These are phyloP conservation scores for Aspergillus japonicus DNA, from an alignment of 2,329 filamentous ascomycete genomes.

Conservation along the genomic window DNA sequence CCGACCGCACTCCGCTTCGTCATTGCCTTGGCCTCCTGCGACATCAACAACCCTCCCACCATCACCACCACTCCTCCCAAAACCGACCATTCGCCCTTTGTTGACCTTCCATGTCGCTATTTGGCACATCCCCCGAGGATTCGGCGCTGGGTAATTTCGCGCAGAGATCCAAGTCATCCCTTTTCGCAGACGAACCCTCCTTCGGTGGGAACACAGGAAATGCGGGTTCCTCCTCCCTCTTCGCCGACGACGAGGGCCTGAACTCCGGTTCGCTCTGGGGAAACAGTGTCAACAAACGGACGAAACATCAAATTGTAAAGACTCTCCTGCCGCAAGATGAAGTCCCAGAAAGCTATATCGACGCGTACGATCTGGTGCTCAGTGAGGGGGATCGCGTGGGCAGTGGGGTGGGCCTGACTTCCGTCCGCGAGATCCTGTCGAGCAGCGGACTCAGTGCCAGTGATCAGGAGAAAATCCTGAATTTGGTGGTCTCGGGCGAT, in stretches of 20 bases:
- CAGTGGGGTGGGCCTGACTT: constrained; percentile 50
- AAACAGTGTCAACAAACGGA: constrained; percentile 76
- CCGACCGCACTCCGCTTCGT: constrained; percentile 33
- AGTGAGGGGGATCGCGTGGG: constrained; percentile 61
- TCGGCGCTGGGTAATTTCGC: constrained; percentile 28
- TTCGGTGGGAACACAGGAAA: constrained; percentile 35
- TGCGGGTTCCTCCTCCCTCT: constrained; percentile 52
- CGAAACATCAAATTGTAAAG: constrained; percentile 71
- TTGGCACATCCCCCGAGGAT: constrained; percentile 48
- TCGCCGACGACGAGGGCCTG: constrained; percentile 65
- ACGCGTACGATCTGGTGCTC: constrained; percentile 73
- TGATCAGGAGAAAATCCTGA: constrained; percentile 55
- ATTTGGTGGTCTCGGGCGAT: constrained; percentile 60
- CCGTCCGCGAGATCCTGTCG: constrained; percentile 52
- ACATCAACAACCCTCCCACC: constrained; percentile 13
- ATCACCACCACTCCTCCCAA: constrained; percentile 11
- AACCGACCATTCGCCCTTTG: constrained; percentile 10
- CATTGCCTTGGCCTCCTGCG: constrained; percentile 15
- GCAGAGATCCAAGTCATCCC: constrained; percentile 49
- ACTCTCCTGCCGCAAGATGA: constrained; percentile 70
- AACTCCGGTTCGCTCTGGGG: constrained; percentile 72
- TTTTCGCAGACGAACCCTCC: constrained; percentile 56
- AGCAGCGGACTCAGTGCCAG: constrained; percentile 51
- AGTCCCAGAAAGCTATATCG: constrained; percentile 79
- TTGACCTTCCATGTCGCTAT: constrained; percentile 48